Evolutionary conservation across 495 filamentous ascomycete genomes (phyloP), one percentile per base, ranked within the genome.

Genomic region (Penicillium ochrochloron): DNA sequence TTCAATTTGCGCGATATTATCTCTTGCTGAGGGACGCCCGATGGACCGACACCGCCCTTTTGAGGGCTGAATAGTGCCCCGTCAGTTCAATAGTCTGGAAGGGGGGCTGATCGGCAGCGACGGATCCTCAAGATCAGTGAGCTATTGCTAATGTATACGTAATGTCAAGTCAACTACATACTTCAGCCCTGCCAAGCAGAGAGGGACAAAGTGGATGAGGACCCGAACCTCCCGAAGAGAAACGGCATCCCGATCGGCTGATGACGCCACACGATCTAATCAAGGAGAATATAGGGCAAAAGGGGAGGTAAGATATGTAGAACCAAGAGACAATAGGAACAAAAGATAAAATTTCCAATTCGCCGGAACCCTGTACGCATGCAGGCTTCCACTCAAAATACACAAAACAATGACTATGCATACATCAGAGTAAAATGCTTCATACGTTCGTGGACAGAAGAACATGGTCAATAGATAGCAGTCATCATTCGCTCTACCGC

Each of bases 361-460:
- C 59, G 52, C 54, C 60, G 35, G 55, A 29, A 55, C 63, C 46
- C 57, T 57, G 56, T 48, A 41, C 53, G 53, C 62, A 62, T 64
- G 53, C 62, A 68, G 62, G 60, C 70, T 62, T 59, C 62, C 62
- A 66, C 56, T 65, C 56, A 70, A 67, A 62, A 35, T 58, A 65
- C 51, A 64, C 15, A 67, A 64, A 61, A 62, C 52, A 62, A 62
- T 34, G 60, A 62, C 67, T 78, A 79, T 77, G 75, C 75, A 69
- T 76, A 79, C 75, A 77, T 76, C 73, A 75, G 72, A 25, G 70
- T 68, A 73, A 69, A 52, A 53, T 64, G 68, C 66, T 67, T 76
- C 74, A 67, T 76, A 75, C 62, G 72, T 76, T 73, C 70, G 66
- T 74, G 68, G 70, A 73, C 54, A 70, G 61, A 61, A 60, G 61